Percentiles rank a stretch among this genome's conserved stretches.
Conservation (phyloP, 106 monocot species). For the Xerophyta viscosa region DNA sequence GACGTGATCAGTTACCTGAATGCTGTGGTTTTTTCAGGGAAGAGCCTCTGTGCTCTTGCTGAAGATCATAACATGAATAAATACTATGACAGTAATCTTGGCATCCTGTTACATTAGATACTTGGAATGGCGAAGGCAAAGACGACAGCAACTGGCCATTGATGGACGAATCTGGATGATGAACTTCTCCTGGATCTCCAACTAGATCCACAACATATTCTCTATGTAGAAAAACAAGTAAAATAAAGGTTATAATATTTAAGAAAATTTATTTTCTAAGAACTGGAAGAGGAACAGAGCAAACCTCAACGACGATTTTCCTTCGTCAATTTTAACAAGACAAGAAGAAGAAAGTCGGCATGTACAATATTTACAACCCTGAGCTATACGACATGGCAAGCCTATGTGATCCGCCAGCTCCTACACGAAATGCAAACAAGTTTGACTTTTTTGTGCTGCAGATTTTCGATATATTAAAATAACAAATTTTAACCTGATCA, state of each 20-base stretch:
- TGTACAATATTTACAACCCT: slow-evolving; percentile 74
- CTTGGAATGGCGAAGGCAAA: slow-evolving; percentile 68
- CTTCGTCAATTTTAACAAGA: slow-evolving; percentile 52
- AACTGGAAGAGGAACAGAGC: slow-evolving; percentile 6
- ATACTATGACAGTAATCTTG: slow-evolving; percentile 16
- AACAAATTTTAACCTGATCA: too few species aligned
- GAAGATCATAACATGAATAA: slow-evolving; percentile 9
- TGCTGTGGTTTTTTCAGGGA: slow-evolving; percentile 13
- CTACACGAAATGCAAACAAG: slow-evolving; percentile 22
- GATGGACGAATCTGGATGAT: slow-evolving; percentile 61
- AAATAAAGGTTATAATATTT: too few species aligned
- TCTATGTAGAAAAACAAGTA: slow-evolving; percentile 16
- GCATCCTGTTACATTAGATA: slow-evolving; percentile 19
- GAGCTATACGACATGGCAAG: slow-evolving; percentile 73
- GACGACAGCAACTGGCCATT: slow-evolving; percentile 52
- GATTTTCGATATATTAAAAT: too few species aligned
- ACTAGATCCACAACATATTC: slow-evolving; percentile 69
- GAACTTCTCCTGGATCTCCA: slow-evolving; percentile 43
- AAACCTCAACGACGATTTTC: slow-evolving; percentile 27
- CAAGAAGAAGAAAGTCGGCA: slow-evolving; percentile 55
- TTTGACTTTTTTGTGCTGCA: too few species aligned
- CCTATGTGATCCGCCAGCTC: slow-evolving; percentile 62
- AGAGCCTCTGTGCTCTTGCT: slow-evolving; percentile 8
- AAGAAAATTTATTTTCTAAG: too few species aligned
- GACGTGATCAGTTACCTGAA: too few species aligned